Evolutionary conservation across 2,329 filamentous ascomycete genomes (phyloP), one percentile per base, ranked within the genome.

Genomic region (Arthrinium puccinioides): DNA sequence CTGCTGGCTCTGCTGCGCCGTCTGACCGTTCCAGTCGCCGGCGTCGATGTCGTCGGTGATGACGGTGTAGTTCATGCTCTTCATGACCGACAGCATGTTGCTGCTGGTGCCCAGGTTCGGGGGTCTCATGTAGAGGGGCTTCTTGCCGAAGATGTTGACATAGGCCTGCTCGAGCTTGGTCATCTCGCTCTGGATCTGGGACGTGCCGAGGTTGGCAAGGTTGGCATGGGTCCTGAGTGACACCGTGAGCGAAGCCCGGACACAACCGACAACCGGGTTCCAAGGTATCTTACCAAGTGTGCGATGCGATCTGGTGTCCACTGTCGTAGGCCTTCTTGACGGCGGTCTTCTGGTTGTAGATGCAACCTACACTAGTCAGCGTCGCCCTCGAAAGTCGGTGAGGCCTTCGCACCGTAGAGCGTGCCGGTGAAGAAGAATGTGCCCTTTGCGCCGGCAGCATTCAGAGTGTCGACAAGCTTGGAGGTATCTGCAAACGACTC

Each of bases 41-140:
- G 75, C 69, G 51, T 82, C 76, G 33, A 81, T 60, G 44, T 80
- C 72, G 49, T 78, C 66, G 48, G 74, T 79, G 48, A 74, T 70
- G 49, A 79, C 67, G 50, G 76, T 74, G 62, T 78, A 79, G 39
- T 71, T 71, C 34, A 79, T 53, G 38, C 57, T 44, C 39, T 49
- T 50, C 60, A 70, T 61, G 11, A 61, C 61, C 14, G 52, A 49
- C 32, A 70, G 54, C 28, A 70, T 60, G 40, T 60, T 52, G 16
- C 64, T 65, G 35, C 65, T 57, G 4, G 67, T 70, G 40, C 64
- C 64, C 29, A 72, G 66, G 54, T 70, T 70, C 0, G 68, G 68
- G 6, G 68, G 68, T 0, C 68, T 65, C 62, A 72, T 61, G 57
- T 72, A 71, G 9, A 62, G 57, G 6, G 68, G 68, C 54, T 69